Base-by-base conservation (phyloP, 2,329 filamentous ascomycete genomes). In the Ilyonectria mors-panacis region DNA sequence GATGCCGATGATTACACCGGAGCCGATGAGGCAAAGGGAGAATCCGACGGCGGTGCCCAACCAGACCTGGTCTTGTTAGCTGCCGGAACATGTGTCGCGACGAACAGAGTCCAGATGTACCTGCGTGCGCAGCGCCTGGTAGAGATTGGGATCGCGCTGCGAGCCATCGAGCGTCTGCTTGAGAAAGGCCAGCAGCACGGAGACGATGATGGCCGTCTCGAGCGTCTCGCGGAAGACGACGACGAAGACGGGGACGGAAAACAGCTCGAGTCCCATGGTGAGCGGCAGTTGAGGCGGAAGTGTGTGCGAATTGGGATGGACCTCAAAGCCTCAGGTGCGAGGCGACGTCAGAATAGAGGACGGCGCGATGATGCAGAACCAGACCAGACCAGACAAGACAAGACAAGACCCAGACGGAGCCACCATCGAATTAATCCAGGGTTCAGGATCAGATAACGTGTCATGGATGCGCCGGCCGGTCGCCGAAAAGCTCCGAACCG, bases 151-250 rank as follows among this genome's bases (percentile, higher is more conserved):
- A 83, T 95, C 91, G 67, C 86, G 81, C 54, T 89, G 85, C 4
- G 91, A 88, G 2, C 89, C 89, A 68, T 84, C 85, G 48, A 97
- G 87, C 1, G 92, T 93, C 80, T 96, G 93, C 79, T 95, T 96
- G 65, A 97, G 83, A 79, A 96, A 97, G 17, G 94, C 90, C 33
- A 97, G 87, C 28, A 97, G 85, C 17, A 97, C 92, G 0, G 94
- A 96, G 68, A 97, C 90, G 74, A 97, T 93, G 77, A 97, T 94
- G 75, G 88, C 91, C 1, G 92, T 93, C 84, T 97, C 94, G 59
- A 97, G 84, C 50, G 91, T 90, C 83, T 97, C 94, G 76, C 94
- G 91, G 79, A 97, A 97, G 82, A 93, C 91, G 79, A 97, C 93
- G 83, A 97, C 94, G 84, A 97, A 97, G 56, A 97, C 90, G 73